Percentiles rank a stretch among this genome's conserved stretches.
Conservation (phyloP, 805 yeast genomes). For the Candida sithepensis region DNA sequence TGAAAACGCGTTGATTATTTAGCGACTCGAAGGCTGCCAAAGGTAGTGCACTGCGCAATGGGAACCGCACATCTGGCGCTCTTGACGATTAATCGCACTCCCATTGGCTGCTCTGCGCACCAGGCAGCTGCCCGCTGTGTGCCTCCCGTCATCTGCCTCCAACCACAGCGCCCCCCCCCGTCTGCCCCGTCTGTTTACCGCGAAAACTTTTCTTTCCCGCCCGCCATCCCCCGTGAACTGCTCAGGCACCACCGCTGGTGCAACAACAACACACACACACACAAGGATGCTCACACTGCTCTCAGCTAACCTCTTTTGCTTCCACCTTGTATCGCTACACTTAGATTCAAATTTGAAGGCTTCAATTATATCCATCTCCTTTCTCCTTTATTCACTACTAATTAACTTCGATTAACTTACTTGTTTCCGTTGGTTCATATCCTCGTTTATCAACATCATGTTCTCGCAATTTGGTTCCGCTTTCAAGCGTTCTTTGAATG, state of each 20-base stretch:
- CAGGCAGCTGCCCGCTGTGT: neutral
- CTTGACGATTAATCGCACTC: constrained; percentile 20
- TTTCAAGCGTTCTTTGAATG: constrained; percentile 32
- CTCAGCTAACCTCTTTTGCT: neutral
- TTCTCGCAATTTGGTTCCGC: constrained; percentile 35
- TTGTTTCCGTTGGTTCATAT: neutral
- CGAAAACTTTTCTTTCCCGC: neutral
- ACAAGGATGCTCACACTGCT: too few species aligned
- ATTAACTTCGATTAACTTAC: neutral
- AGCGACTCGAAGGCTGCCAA: neutral
- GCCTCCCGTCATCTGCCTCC: too few species aligned
- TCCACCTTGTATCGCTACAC: too few species aligned
- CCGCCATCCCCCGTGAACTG: too few species aligned
- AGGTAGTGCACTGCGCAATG: neutral
- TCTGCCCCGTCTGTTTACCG: neutral
- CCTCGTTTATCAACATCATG: constrained; percentile 15
- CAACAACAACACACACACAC: too few species aligned
- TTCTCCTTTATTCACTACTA: neutral
- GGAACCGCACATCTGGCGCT: neutral
- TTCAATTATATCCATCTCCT: neutral
- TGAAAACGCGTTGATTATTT: neutral
- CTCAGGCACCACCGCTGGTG: too few species aligned
- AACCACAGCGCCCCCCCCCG: neutral
- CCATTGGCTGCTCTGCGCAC: constrained; percentile 15
- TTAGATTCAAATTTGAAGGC: too few species aligned